These are phyloP conservation scores for Barbatosphaeria neglecta DNA, from an alignment of 495 filamentous ascomycete species.

Conservation along the genomic window DNA sequence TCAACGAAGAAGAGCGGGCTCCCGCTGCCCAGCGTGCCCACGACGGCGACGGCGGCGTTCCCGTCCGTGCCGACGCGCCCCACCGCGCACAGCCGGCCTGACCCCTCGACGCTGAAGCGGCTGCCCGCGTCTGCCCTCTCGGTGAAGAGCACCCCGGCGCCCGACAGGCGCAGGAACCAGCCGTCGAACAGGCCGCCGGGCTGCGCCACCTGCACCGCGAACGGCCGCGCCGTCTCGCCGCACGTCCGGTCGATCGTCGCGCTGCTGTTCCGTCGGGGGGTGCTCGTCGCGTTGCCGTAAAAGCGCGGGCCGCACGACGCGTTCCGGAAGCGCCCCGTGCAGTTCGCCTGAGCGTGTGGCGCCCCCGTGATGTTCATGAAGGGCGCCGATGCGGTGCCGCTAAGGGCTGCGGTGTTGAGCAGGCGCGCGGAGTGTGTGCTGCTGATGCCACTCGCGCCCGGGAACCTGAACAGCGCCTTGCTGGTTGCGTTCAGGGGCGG, in stretches of 20 bases:
- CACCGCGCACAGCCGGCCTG: constrained; percentile 12
- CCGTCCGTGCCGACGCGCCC: constrained; percentile 2
- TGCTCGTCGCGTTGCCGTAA: constrained; percentile 3
- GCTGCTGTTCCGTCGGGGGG: constrained; percentile 12
- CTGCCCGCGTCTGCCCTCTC: constrained; percentile 1
- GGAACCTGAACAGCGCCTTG: not conserved
- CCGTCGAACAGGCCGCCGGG: constrained; percentile 14
- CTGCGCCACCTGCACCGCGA: constrained; percentile 13
- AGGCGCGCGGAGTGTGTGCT: not conserved
- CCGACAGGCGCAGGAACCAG: constrained; percentile 15
- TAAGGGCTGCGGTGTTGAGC: constrained; percentile 1
- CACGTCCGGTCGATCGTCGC: constrained; percentile 14
- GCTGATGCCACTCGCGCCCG: constrained; percentile 1
- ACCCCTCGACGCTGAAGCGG: constrained; percentile 13
- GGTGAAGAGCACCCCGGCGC: constrained; percentile 12
- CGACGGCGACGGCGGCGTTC: constrained; percentile 2
- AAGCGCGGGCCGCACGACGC: not conserved
- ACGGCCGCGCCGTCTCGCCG: constrained; percentile 10
- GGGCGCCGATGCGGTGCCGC: not conserved
- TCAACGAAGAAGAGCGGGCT: constrained; percentile 4
- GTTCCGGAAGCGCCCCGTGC: not conserved
- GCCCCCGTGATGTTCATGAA: not conserved
- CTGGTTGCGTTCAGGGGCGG: not conserved
- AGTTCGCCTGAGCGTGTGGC: not conserved
- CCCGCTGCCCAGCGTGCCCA: constrained; percentile 4